Evolutionary conservation across 2,329 filamentous ascomycete species (phyloP).

Genomic region (Chrysoporthe puriensis): DNA sequence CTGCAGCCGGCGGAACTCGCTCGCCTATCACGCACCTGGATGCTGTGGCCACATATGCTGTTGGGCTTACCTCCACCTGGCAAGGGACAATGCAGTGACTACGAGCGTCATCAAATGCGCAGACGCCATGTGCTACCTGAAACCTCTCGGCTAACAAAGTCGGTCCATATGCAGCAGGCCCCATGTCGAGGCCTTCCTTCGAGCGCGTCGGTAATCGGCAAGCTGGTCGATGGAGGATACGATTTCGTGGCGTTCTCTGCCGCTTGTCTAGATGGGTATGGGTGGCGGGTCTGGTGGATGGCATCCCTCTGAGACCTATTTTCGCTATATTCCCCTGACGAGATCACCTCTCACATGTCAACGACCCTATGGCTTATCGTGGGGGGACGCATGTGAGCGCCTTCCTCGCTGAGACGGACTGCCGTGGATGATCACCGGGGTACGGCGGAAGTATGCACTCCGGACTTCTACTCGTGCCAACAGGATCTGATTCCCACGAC

Average conservation of each 20-base stretch:
- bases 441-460: not conserved
- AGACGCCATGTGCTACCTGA: constrained; percentile 5
- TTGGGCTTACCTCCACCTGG: not conserved
- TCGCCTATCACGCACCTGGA: not conserved
- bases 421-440: not conserved
- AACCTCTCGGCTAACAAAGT: constrained; percentile 5
- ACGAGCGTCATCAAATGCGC: not conserved
- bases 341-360: constrained; percentile 4
- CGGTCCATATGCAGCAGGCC: not conserved
- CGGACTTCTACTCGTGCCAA: not conserved
- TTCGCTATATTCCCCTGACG: not conserved
- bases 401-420: not conserved
- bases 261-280: not conserved
- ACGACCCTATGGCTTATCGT: not conserved
- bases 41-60: not conserved
- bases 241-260: not conserved
- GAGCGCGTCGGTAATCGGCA: not conserved
- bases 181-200: not conserved
- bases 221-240: not conserved
- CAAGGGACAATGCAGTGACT: not conserved
- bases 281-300: not conserved
- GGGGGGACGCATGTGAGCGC: not conserved
- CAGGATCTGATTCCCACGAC: not conserved
- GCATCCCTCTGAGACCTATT: not conserved
- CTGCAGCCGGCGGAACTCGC: not conserved